Percentiles rank a stretch among this genome's conserved stretches.
These are phyloP conservation scores for Apiospora arundinis DNA, from an alignment of 2,329 filamentous ascomycete species.

Conservation along the genomic window DNA sequence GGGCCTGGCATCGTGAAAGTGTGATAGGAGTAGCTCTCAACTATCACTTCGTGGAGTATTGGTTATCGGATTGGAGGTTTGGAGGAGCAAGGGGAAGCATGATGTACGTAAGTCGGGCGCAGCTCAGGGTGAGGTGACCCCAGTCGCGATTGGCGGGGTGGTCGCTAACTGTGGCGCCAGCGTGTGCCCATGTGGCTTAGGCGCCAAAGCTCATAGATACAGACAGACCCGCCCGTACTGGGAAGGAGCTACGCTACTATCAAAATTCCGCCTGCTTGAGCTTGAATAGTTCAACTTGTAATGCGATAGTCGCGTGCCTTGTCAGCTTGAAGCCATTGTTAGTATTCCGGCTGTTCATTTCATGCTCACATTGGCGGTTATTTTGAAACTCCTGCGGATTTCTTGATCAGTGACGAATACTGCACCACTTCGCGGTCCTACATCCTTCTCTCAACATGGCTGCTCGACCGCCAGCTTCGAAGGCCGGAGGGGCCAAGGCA, in stretches of 20 bases:
- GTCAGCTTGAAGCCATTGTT: not conserved
- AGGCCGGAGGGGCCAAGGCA: constrained; percentile 50
- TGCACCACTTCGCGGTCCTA: not conserved
- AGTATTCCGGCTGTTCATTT: not conserved
- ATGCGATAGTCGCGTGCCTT: constrained; percentile 4
- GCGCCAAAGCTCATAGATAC: not conserved
- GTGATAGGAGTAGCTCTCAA: constrained; percentile 98
- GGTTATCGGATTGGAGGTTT: constrained; percentile 21
- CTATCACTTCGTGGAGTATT: constrained; percentile 65
- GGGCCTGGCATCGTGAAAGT: constrained; percentile 74
- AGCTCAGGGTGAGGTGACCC: constrained; percentile 12
- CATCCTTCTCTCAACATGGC: constrained; percentile 1
- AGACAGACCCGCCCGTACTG: not conserved
- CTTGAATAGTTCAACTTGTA: not conserved
- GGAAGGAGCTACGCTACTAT: not conserved
- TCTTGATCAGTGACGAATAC: not conserved
- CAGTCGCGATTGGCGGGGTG: constrained; percentile 2
- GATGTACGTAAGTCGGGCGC: constrained; percentile 9
- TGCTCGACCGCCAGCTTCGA: constrained; percentile 38
- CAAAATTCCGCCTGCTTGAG: constrained; percentile 17
- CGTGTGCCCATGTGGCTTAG: not conserved
- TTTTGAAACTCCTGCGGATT: not conserved
- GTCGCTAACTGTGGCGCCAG: not conserved
- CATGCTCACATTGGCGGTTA: not conserved
- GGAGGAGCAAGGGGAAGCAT: not conserved